Conservation (phyloP, 306 rosid genomes). For the Crotalaria pallida region DNA sequence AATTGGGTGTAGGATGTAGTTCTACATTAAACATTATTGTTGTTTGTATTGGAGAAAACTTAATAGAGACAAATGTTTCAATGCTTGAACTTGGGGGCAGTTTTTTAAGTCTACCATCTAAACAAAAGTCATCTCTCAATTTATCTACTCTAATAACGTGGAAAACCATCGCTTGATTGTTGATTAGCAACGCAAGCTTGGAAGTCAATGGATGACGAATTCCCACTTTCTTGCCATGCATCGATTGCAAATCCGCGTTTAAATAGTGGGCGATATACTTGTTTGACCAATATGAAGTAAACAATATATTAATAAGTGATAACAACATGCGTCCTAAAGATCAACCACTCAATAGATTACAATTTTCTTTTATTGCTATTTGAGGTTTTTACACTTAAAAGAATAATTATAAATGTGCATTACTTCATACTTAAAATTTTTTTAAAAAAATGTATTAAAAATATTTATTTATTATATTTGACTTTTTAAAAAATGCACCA, state of each 20-base stretch:
- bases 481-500: too few relatives aligned
- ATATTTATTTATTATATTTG: too few relatives aligned
- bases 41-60: background rate
- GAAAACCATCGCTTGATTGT: background rate
- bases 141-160: background rate
- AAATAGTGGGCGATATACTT: background rate
- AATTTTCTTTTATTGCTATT: too few relatives aligned
- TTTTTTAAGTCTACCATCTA: background rate
- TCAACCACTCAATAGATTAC: background rate
- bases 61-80: too few relatives aligned
- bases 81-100: background rate
- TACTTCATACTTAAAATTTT: too few relatives aligned
- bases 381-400: too few relatives aligned
- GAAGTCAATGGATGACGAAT: background rate
- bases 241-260: background rate
- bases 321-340: background rate
- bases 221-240: background rate
- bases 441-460: too few relatives aligned
- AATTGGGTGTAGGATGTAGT: too few relatives aligned
- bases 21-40: too few relatives aligned
- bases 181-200: background rate
- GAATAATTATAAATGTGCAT: too few relatives aligned
- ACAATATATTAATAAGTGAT: too few relatives aligned
- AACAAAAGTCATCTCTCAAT: background rate
- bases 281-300: background rate